These are phyloP conservation scores for Pascua sp. DNA, from an alignment of 1,284 basidiomycete genomes.

Conservation along the genomic window DNA sequence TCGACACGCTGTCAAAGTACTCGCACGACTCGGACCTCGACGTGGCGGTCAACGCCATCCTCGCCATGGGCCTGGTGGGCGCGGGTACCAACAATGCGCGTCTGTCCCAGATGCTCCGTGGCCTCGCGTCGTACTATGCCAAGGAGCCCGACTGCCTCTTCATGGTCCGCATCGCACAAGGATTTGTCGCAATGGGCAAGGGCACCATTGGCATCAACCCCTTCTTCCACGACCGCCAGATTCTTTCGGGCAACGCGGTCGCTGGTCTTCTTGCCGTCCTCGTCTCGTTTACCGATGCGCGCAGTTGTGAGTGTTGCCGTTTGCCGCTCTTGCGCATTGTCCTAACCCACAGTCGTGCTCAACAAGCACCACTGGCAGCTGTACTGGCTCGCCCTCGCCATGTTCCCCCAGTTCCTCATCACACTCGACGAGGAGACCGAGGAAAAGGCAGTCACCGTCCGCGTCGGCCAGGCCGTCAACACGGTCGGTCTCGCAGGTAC, in stretches of 20 bases:
- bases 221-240: slow-evolving; percentile 88
- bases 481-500: slow-evolving; percentile 49
- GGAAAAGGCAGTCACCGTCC: slow-evolving; percentile 80
- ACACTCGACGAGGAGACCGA: slow-evolving; percentile 90
- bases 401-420: slow-evolving; percentile 98
- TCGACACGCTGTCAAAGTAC: slow-evolving; percentile 99
- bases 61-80: slow-evolving; percentile 97
- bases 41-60: slow-evolving; percentile 94
- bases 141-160: slow-evolving; percentile 97
- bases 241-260: slow-evolving; percentile 84
- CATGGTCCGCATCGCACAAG: slow-evolving; percentile 94
- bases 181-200: slow-evolving; percentile 98
- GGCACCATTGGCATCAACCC: slow-evolving; percentile 97
- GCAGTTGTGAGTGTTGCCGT: slow-evolving; percentile 71
- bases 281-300: slow-evolving; percentile 88
- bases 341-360: slow-evolving; percentile 64
- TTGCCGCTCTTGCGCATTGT: background rate
- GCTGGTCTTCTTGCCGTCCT: slow-evolving; percentile 87
- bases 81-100: slow-evolving; percentile 98
- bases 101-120: slow-evolving; percentile 93
- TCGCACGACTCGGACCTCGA: slow-evolving; percentile 97
- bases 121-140: slow-evolving; percentile 93
- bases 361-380: slow-evolving; percentile 99
- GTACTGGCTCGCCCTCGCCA: slow-evolving; percentile 88
- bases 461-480: slow-evolving; percentile 76